A percentile compares a stretch with the other conserved stretches of the same genome.
Evolutionary conservation across 352 stramenopile species (phyloP).

Genomic region (Thraustochytrium striatum): DNA sequence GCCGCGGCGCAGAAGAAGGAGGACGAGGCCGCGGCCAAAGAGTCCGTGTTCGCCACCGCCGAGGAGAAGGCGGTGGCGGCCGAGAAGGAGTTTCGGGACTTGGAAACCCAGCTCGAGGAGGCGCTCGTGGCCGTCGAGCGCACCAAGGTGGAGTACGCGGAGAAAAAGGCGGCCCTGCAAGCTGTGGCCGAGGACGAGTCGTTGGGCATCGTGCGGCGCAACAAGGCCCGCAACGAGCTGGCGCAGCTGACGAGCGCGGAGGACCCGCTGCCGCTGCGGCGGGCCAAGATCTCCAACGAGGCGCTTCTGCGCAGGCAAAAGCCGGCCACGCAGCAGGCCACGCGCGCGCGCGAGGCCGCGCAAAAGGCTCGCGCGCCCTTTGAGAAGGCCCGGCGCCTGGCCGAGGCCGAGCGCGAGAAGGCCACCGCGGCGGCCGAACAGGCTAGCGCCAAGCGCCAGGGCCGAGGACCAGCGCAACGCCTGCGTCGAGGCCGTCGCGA

Average conservation of each 20-base stretch:
- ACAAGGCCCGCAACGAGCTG: slow-evolving; percentile 57
- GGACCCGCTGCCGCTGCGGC: slow-evolving; percentile 54
- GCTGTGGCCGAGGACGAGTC: slow-evolving; percentile 51
- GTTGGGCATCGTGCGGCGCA: slow-evolving; percentile 56
- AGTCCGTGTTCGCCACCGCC: slow-evolving; percentile 36
- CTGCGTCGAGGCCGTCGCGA: slow-evolving; percentile 18
- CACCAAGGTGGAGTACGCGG: slow-evolving; percentile 49
- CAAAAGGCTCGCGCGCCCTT: slow-evolving; percentile 23
- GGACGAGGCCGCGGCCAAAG: slow-evolving; percentile 13
- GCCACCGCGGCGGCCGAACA: neutral
- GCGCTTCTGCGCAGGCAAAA: slow-evolving; percentile 53
- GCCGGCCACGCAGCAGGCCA: slow-evolving; percentile 33
- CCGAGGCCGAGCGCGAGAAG: slow-evolving; percentile 42
- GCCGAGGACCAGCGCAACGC: slow-evolving; percentile 28
- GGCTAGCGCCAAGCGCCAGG: slow-evolving; percentile 1
- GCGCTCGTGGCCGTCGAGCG: slow-evolving; percentile 50
- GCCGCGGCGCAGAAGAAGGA: slow-evolving; percentile 25
- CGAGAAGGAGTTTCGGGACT: slow-evolving; percentile 35
- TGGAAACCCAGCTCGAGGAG: slow-evolving; percentile 48
- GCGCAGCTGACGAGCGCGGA: slow-evolving; percentile 53
- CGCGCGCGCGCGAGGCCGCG: neutral
- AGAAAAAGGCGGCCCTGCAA: slow-evolving; percentile 51
- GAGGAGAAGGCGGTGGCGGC: slow-evolving; percentile 13
- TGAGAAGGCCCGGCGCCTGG: slow-evolving; percentile 41
- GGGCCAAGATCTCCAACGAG: slow-evolving; percentile 58